Evolutionary conservation across 495 filamentous ascomycete genomes (phyloP).

Genomic region (Neurospora discreta): DNA sequence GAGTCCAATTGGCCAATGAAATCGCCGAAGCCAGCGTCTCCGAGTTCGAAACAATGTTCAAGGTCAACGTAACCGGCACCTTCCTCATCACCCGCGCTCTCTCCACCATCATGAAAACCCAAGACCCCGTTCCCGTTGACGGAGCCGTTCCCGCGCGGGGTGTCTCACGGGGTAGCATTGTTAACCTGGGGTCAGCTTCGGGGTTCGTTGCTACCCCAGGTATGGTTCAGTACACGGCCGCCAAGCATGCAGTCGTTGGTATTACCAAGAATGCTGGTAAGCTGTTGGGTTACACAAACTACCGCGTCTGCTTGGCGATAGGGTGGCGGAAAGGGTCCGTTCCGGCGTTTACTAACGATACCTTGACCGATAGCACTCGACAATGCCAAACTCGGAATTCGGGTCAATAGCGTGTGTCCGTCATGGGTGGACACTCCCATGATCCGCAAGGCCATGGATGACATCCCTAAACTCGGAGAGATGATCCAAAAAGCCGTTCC

Average conservation of each 20-base stretch:
- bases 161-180: neutral
- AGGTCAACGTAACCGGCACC: neutral
- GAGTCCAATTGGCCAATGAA: neutral
- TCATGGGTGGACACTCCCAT: neutral
- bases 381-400: neutral
- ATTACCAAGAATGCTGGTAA: neutral
- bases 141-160: neutral
- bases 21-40: neutral
- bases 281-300: neutral
- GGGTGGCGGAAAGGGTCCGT: neutral
- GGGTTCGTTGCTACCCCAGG: neutral
- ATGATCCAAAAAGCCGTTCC: neutral
- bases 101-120: neutral
- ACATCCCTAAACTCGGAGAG: neutral
- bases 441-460: neutral
- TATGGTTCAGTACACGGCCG: neutral
- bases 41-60: neutral
- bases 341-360: neutral
- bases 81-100: neutral
- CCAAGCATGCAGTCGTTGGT: neutral
- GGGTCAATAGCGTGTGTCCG: neutral
- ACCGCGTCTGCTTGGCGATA: neutral
- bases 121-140: neutral
- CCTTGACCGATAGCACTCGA: neutral
- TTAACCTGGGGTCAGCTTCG: neutral